Evolutionary conservation across 805 yeast genomes (phyloP).

Genomic region (Candida verbasci): DNA sequence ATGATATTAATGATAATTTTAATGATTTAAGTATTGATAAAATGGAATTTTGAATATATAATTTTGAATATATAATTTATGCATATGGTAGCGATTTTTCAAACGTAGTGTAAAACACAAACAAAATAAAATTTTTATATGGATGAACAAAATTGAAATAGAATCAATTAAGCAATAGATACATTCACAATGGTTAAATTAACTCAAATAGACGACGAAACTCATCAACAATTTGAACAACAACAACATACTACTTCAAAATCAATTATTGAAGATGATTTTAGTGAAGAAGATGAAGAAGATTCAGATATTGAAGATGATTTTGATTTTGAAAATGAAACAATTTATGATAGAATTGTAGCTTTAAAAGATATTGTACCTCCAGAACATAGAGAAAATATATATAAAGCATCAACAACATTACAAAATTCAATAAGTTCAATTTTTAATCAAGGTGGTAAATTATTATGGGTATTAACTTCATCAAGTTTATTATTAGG

Average conservation of each 20-base stretch:
- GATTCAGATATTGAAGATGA: slow-evolving; percentile 64
- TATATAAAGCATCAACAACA: slow-evolving; percentile 30
- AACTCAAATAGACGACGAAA: slow-evolving; percentile 65
- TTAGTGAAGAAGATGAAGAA: slow-evolving; percentile 33
- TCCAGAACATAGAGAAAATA: slow-evolving; percentile 67
- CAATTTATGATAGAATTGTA: slow-evolving; percentile 77
- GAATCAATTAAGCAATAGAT: background rate
- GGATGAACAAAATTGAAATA: background rate
- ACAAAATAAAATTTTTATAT: background rate
- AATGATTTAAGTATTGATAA: background rate
- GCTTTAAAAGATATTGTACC: slow-evolving; percentile 92
- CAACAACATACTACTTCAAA: slow-evolving; percentile 19
- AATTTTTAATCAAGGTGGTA: slow-evolving; percentile 61
- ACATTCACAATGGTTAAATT: slow-evolving; percentile 68
- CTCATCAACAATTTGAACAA: slow-evolving; percentile 33
- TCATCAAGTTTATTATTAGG: slow-evolving; percentile 83
- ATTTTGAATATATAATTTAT: background rate
- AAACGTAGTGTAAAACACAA: background rate
- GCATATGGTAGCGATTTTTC: background rate
- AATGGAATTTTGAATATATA: background rate
- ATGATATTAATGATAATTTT: no score
- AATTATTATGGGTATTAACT: slow-evolving; percentile 78
- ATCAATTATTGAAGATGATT: slow-evolving; percentile 19
- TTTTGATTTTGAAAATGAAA: slow-evolving; percentile 74
- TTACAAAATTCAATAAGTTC: slow-evolving; percentile 29